These are phyloP conservation scores for Candida albicans DNA, from an alignment of 1,139 yeast species.

Conservation along the genomic window DNA sequence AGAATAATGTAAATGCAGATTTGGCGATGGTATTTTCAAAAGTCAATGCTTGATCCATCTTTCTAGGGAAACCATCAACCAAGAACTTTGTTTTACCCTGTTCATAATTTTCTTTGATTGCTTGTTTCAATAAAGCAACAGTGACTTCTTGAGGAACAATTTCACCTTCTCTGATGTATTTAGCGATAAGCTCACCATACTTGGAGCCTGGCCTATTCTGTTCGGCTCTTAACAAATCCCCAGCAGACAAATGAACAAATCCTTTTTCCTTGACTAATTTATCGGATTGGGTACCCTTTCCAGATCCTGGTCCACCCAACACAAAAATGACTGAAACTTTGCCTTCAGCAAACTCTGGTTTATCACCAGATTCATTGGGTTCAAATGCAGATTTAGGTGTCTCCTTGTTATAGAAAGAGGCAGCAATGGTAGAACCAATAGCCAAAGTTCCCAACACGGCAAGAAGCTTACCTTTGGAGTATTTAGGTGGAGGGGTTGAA, in stretches of 20 bases:
- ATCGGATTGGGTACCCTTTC: slow-evolving; percentile 96
- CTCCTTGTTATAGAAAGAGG: slow-evolving; percentile 44
- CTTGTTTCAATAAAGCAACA: slow-evolving; percentile 75
- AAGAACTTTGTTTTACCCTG: slow-evolving; percentile 63
- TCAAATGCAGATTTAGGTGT: slow-evolving; percentile 51
- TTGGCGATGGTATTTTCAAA: slow-evolving; percentile 81
- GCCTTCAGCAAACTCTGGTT: slow-evolving; percentile 55
- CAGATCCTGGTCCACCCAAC: slow-evolving; percentile 90
- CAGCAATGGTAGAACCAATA: slow-evolving; percentile 48
- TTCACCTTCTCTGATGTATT: slow-evolving; percentile 79
- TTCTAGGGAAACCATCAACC: slow-evolving; percentile 96
- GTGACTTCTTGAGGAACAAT: slow-evolving; percentile 98
- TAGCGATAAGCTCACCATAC: slow-evolving; percentile 82
- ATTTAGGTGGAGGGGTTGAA: slow-evolving; percentile 20
- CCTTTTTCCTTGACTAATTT: slow-evolving; percentile 76
- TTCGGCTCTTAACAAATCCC: slow-evolving; percentile 91
- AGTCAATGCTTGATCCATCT: slow-evolving; percentile 95
- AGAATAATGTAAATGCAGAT: slow-evolving; percentile 79
- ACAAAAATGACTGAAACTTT: slow-evolving; percentile 83
- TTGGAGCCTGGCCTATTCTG: slow-evolving; percentile 80
- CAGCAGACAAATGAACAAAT: slow-evolving; percentile 90
- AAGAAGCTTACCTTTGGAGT: slow-evolving; percentile 25
- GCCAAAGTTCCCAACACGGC: slow-evolving; percentile 39
- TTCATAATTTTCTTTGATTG: slow-evolving; percentile 57
- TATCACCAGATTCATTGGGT: slow-evolving; percentile 26